Base-by-base conservation (phyloP, 768 basidiomycete genomes). In the Trametes cinnabarina region DNA sequence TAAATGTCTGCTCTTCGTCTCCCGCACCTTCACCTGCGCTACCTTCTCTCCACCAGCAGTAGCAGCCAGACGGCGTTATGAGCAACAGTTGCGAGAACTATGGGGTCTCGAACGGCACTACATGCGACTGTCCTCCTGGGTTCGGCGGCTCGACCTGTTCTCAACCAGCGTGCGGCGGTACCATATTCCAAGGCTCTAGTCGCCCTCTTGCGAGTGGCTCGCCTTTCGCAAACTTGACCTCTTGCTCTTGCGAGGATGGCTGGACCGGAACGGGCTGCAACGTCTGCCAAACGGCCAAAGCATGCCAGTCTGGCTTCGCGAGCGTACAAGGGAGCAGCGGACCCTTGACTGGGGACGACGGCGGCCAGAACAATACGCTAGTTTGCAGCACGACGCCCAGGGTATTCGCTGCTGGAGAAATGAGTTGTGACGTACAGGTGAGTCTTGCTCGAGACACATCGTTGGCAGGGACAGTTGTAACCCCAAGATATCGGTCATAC, bases 401-500 rank as follows among this genome's bases (percentile, higher is more conserved):
- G 47, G 89, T 94, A 9, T 96, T 81, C 65, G 86, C 93, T 1
- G 80, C 88, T 2, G 82, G 91, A 3, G 85, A 94, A 69, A 84
- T 95, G 79, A 90, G 90, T 61, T 98, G 95, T 73, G 74, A 79
- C 53, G 93, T 96, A 12, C 77, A 82, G 55, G 93, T 93, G 72
- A 53, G 87, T 81, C 2, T n/a, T n/a, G n/a, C n/a, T n/a, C n/a
- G n/a, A n/a, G n/a, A n/a, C n/a, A n/a, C n/a, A n/a, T n/a, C n/a
- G n/a, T n/a, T n/a, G n/a, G n/a, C n/a, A n/a, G n/a, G n/a, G n/a
- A n/a, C n/a, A n/a, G n/a, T n/a, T n/a, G n/a, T n/a, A n/a, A n/a
- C n/a, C n/a, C n/a, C n/a, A n/a, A n/a, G n/a, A n/a, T n/a, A n/a
- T n/a, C n/a, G n/a, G n/a, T n/a, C n/a, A n/a, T n/a, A n/a, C n/a